Conservation (phyloP, 1,139 yeast genomes). For the Zhuliangozyma parablackwelliae region DNA sequence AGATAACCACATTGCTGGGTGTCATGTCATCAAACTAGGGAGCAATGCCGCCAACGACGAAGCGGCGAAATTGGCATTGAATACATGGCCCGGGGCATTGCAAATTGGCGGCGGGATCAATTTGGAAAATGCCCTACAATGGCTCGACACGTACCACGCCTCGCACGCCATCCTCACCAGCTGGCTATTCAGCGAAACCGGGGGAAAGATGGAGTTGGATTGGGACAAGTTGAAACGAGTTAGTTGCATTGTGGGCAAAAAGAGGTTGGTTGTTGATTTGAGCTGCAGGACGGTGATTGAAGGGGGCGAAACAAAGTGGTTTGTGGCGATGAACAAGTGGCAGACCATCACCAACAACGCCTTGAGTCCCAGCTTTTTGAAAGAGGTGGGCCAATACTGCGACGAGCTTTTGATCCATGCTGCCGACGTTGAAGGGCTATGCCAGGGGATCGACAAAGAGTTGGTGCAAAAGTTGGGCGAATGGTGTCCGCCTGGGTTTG, state of each 20-base stretch:
- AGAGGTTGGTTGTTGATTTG: constrained; percentile 77
- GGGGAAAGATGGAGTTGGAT: constrained; percentile 42
- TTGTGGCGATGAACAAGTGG: constrained; percentile 97
- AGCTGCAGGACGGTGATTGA: constrained; percentile 63
- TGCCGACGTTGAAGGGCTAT: constrained; percentile 96
- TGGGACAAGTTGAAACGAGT: constrained; percentile 49
- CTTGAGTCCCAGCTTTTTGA: constrained; percentile 52
- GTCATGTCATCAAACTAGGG: constrained; percentile 92
- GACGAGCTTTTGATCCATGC: constrained; percentile 91
- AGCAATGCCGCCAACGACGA: constrained; percentile 67
- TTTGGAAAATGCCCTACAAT: constrained; percentile 61
- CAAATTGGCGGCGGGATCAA: constrained; percentile 95
- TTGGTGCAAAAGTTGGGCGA: constrained; percentile 67
- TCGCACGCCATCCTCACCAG: constrained; percentile 89
- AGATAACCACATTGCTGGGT: constrained; percentile 55
- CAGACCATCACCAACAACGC: constrained; percentile 74
- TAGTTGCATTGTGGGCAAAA: constrained; percentile 53
- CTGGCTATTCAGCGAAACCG: constrained; percentile 67
- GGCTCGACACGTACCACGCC: constrained; percentile 67
- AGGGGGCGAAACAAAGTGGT: constrained; percentile 51
- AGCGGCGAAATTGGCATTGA: constrained; percentile 75
- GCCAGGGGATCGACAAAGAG: constrained; percentile 83
- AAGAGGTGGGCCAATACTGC: constrained; percentile 57
- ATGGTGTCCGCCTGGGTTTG: constrained; percentile 62
- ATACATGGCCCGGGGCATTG: constrained; percentile 66